A percentile compares a stretch with the other conserved stretches of the same genome.
These are phyloP conservation scores for Claviceps digitariae DNA, from an alignment of 2,329 filamentous ascomycete species.

Conservation along the genomic window DNA sequence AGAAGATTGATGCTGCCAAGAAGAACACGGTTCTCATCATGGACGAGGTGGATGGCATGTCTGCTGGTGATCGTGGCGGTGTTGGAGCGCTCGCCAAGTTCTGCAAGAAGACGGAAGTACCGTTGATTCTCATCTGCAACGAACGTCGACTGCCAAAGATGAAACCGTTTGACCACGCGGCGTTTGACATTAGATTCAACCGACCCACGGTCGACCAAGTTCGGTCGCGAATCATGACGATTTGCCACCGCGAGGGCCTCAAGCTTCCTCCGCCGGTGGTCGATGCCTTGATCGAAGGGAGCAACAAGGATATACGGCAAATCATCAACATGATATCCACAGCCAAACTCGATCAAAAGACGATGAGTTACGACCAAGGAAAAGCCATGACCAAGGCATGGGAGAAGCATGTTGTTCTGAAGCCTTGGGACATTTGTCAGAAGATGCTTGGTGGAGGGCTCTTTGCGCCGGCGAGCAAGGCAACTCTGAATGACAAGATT, in stretches of 20 bases:
- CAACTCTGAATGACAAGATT: conserved; percentile 91
- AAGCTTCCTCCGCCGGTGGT: conserved; percentile 74
- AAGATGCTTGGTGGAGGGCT: conserved; percentile 83
- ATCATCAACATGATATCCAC: conserved; percentile 98
- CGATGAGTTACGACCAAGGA: conserved; percentile 71
- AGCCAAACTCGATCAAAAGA: conserved; percentile 71
- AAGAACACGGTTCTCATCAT: conserved; percentile 95
- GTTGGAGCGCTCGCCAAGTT: conserved; percentile 88
- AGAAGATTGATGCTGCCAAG: conserved; percentile 65
- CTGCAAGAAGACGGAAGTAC: conserved; percentile 88
- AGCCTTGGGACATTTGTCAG: conserved; percentile 94
- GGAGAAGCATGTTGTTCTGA: conserved; percentile 94
- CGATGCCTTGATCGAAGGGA: conserved; percentile 89
- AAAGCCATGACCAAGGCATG: conserved; percentile 95
- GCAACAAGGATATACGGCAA: conserved; percentile 88
- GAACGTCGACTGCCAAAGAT: conserved; percentile 88
- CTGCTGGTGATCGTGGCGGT: conserved; percentile 86
- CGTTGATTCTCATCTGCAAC: conserved; percentile 96
- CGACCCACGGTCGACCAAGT: conserved; percentile 86
- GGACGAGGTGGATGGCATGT: conserved; percentile 99
- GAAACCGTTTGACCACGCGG: conserved; percentile 87
- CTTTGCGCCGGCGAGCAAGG: conserved; percentile 70
- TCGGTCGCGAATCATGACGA: conserved; percentile 83
- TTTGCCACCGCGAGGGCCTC: conserved; percentile 81
- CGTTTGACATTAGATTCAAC: conserved; percentile 75